phyloP scores from a whole-genome alignment of 202 grass and related monocot species.

The Zizania palustris region DNA sequence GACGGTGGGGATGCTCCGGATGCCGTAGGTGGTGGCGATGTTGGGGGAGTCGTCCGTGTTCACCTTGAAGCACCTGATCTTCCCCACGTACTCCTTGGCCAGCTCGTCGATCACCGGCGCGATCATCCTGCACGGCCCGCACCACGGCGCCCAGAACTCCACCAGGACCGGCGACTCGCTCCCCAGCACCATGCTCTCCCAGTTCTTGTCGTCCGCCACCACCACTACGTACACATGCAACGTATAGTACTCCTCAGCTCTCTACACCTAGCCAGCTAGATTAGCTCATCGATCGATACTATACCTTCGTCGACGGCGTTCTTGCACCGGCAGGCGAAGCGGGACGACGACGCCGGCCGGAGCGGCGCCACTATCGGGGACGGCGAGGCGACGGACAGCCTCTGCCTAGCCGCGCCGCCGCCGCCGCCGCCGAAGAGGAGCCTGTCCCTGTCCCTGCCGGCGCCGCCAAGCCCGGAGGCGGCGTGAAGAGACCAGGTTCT shows the following conservation, averaged over 20 bases:
- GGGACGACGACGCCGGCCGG: slow-evolving; percentile 32
- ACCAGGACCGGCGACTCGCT: slow-evolving; percentile 82
- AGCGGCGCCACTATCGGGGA: slow-evolving; percentile 10
- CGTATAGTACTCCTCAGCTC: not conserved
- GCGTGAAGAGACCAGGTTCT: slow-evolving; percentile 59
- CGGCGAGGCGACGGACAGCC: slow-evolving; percentile 9
- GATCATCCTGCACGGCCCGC: slow-evolving; percentile 94
- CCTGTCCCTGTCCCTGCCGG: slow-evolving; percentile 20
- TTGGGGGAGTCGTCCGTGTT: slow-evolving; percentile 88
- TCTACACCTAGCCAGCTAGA: no score
- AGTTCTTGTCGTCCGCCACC: slow-evolving; percentile 68
- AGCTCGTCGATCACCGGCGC: slow-evolving; percentile 88
- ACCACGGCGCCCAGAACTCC: slow-evolving; percentile 99
- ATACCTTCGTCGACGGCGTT: slow-evolving; percentile 92
- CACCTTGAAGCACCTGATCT: slow-evolving; percentile 82
- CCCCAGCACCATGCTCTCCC: slow-evolving; percentile 63
- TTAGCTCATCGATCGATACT: not conserved
- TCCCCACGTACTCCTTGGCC: slow-evolving; percentile 84
- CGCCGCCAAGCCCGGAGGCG: not conserved
- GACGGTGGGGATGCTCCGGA: slow-evolving; percentile 96
- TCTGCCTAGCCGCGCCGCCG: slow-evolving; percentile 25
- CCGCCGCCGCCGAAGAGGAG: slow-evolving; percentile 19
- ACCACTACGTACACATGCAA: slow-evolving; percentile 55
- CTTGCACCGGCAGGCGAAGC: slow-evolving; percentile 67
- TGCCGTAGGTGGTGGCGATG: slow-evolving; percentile 73